phyloP scores from a whole-genome alignment of 371 early-diverging fungal species.

The Chytridiales sp. region DNA sequence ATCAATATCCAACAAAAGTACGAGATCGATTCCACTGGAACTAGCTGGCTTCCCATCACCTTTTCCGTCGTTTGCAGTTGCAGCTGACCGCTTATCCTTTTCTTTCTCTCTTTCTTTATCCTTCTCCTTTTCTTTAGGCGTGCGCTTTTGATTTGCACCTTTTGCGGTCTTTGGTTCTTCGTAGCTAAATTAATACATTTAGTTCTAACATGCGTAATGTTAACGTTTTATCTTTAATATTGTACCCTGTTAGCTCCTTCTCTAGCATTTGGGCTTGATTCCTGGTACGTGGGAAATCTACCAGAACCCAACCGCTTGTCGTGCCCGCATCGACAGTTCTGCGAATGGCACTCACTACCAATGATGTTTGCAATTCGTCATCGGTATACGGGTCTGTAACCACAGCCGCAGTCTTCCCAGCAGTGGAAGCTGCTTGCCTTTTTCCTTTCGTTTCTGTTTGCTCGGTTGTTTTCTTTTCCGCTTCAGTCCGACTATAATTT shows the following conservation, averaged over 20 bases:
- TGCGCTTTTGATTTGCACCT: constrained; percentile 51
- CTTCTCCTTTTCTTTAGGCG: constrained; percentile 37
- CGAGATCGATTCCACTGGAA: constrained; percentile 47
- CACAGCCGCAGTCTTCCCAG: too few species aligned
- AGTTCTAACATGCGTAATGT: too few species aligned
- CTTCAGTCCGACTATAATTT: too few species aligned
- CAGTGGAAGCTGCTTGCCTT: too few species aligned
- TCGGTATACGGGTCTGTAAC: constrained; percentile 42
- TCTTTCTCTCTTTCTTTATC: constrained; percentile 8
- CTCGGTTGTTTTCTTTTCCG: too few species aligned
- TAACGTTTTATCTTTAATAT: too few species aligned
- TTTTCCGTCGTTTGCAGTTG: constrained; percentile 26
- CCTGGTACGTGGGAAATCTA: constrained; percentile 52
- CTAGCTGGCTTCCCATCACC: constrained; percentile 23
- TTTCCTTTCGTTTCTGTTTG: constrained; percentile 10
- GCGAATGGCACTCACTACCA: constrained; percentile 47
- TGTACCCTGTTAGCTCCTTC: constrained; percentile 55
- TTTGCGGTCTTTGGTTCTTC: constrained; percentile 60
- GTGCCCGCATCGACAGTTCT: constrained; percentile 4
- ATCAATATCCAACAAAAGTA: constrained; percentile 48
- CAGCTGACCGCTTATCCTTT: constrained; percentile 33
- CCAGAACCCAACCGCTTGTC: constrained; percentile 48
- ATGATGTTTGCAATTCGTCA: constrained; percentile 43
- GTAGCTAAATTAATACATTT: constrained; percentile 47
- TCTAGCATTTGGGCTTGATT: constrained; percentile 54